phyloP scores from a whole-genome alignment of 768 basidiomycete species.

The Cystobasidium ongulense region DNA sequence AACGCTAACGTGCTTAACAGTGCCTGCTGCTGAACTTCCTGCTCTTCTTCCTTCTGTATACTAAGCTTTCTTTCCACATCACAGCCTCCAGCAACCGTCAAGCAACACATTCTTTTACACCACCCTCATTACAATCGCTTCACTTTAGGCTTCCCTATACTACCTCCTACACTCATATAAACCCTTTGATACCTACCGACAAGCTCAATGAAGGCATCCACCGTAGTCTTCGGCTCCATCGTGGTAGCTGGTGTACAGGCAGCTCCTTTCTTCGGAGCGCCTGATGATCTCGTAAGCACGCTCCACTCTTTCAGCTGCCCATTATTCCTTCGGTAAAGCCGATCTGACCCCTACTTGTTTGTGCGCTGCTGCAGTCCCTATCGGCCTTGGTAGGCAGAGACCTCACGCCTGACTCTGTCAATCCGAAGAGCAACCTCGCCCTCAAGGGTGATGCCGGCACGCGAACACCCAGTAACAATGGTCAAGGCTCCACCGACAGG shows the following conservation, averaged over 20 bases:
- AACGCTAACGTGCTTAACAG: no score
- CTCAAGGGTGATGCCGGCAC: not conserved
- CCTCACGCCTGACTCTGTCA: not conserved
- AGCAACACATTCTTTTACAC: not conserved
- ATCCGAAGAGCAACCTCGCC: not conserved
- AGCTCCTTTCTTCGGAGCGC: slow-evolving; percentile 5
- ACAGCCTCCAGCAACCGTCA: not conserved
- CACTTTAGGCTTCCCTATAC: not conserved
- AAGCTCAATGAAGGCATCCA: not conserved
- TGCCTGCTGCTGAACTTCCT: no score
- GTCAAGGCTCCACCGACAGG: not conserved
- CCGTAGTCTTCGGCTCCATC: slow-evolving; percentile 8
- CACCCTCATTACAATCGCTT: slow-evolving; percentile 7
- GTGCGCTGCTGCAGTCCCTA: not conserved
- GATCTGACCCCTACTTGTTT: no score
- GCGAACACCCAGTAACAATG: not conserved
- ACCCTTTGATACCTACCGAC: not conserved
- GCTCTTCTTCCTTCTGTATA: not conserved
- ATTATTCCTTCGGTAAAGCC: not conserved
- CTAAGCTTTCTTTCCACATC: not conserved
- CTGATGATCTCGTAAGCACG: slow-evolving; percentile 7
- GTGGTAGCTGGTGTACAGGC: slow-evolving; percentile 17
- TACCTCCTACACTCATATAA: not conserved
- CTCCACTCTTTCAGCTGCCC: not conserved
- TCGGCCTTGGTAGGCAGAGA: not conserved